phyloP scores from a whole-genome alignment of 306 rosid species.

The Oemleria cerasiformis region DNA sequence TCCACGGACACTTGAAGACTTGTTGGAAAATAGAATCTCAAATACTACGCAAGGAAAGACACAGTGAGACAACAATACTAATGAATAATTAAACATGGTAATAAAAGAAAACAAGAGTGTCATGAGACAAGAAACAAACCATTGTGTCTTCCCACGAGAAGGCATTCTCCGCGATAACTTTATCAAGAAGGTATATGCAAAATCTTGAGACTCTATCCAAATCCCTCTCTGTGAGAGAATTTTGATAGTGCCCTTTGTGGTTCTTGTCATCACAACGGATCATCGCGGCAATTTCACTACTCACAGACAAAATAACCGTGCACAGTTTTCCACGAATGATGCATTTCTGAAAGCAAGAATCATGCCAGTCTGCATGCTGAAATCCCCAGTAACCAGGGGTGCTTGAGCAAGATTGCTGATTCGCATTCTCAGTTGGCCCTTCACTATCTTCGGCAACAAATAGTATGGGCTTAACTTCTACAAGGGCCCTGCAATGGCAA shows the following conservation, averaged over 20 bases:
- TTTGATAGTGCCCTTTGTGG: slow-evolving; percentile 25
- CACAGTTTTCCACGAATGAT: slow-evolving; percentile 65
- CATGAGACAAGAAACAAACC: slow-evolving; percentile 44
- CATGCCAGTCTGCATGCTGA: slow-evolving; percentile 70
- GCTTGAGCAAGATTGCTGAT: slow-evolving; percentile 30
- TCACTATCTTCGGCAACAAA: slow-evolving; percentile 59
- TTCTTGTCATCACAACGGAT: slow-evolving; percentile 45
- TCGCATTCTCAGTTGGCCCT: slow-evolving; percentile 23
- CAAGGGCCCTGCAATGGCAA: slow-evolving; percentile 57
- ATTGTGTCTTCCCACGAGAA: slow-evolving; percentile 73
- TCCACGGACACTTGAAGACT: slow-evolving; percentile 50
- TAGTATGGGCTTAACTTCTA: slow-evolving; percentile 89
- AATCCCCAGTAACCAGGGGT: slow-evolving; percentile 56
- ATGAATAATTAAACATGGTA: neutral
- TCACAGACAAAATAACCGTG: slow-evolving; percentile 49
- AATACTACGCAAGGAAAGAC: slow-evolving; percentile 50
- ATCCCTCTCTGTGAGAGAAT: slow-evolving; percentile 34
- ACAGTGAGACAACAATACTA: neutral
- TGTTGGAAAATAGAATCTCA: slow-evolving; percentile 69
- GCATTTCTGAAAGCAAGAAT: slow-evolving; percentile 67
- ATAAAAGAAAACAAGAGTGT: neutral
- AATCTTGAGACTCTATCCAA: slow-evolving; percentile 62
- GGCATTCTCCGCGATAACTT: slow-evolving; percentile 39
- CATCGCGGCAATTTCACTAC: slow-evolving; percentile 50
- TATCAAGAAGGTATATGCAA: slow-evolving; percentile 71